Evolutionary conservation across 169 alveolate genomes (phyloP).

Genomic region (Plasmodium coatneyi): DNA sequence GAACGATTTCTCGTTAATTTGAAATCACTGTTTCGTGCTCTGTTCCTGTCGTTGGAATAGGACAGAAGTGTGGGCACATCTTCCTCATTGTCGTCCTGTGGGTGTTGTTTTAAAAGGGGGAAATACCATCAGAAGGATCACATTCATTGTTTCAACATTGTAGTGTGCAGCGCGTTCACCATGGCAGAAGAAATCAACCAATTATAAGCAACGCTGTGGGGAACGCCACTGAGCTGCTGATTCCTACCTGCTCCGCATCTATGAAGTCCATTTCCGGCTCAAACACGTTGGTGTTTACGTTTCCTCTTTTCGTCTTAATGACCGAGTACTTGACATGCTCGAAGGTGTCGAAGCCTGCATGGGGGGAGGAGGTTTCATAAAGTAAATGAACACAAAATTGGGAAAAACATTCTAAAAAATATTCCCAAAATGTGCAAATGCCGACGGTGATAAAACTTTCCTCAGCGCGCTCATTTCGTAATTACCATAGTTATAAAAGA

Average conservation of each 20-base stretch:
- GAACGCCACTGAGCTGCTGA: not conserved
- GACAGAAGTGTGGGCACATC: constrained; percentile 85
- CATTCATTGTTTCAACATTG: not conserved
- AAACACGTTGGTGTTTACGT: constrained; percentile 75
- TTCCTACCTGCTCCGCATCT: constrained; percentile 84
- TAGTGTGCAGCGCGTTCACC: not conserved
- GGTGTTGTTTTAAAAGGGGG: constrained; percentile 3
- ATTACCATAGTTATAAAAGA: constrained; percentile 69
- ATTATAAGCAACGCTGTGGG: not conserved
- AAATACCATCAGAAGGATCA: not conserved
- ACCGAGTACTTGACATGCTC: constrained; percentile 81
- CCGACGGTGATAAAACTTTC: not conserved
- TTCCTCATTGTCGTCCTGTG: constrained; percentile 79
- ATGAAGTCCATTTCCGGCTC: constrained; percentile 87
- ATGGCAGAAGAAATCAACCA: constrained; percentile 1
- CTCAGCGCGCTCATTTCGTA: not conserved
- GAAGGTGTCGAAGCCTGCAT: constrained; percentile 78
- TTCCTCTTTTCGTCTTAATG: constrained; percentile 73
- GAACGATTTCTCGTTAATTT: constrained; percentile 59
- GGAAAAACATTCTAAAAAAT: not conserved
- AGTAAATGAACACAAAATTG: not conserved
- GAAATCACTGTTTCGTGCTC: constrained; percentile 59
- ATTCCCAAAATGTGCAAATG: not conserved
- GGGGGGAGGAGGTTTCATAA: not conserved
- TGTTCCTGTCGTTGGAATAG: constrained; percentile 55